phyloP scores from a whole-genome alignment of 2,329 filamentous ascomycete species.

The Aspergillus sergii region DNA sequence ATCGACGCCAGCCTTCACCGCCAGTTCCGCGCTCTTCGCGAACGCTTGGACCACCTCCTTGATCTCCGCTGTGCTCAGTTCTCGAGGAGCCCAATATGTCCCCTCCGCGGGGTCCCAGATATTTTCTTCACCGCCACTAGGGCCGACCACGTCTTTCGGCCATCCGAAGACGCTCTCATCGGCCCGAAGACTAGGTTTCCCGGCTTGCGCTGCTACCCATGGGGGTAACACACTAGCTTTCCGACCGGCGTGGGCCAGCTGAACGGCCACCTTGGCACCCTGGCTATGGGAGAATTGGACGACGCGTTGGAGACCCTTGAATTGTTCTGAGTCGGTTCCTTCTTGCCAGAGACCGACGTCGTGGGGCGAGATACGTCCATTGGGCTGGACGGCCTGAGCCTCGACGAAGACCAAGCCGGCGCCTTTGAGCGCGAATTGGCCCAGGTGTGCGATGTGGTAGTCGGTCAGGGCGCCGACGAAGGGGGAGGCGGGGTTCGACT shows the following conservation, averaged over 20 bases:
- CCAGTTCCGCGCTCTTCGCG: slow-evolving; percentile 58
- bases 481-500: slow-evolving; percentile 45
- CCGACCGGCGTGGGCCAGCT: slow-evolving; percentile 77
- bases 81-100: slow-evolving; percentile 62
- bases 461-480: slow-evolving; percentile 68
- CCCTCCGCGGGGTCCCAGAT: slow-evolving; percentile 59
- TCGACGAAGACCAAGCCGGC: slow-evolving; percentile 74
- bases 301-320: slow-evolving; percentile 66
- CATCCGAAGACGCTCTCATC: slow-evolving; percentile 56
- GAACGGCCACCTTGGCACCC: slow-evolving; percentile 73
- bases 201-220: slow-evolving; percentile 33
- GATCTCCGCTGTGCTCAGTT: slow-evolving; percentile 69
- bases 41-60: slow-evolving; percentile 63
- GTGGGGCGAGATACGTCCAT: slow-evolving; percentile 76
- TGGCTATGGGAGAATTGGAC: slow-evolving; percentile 79
- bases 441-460: slow-evolving; percentile 81
- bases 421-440: slow-evolving; percentile 74
- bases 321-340: slow-evolving; percentile 58
- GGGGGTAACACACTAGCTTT: slow-evolving; percentile 61
- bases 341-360: slow-evolving; percentile 73
- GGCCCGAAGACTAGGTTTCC: slow-evolving; percentile 37
- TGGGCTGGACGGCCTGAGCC: slow-evolving; percentile 72
- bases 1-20: slow-evolving; percentile 72
- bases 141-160: slow-evolving; percentile 52
- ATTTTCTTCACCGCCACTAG: slow-evolving; percentile 49